Evolutionary conservation across 2,329 filamentous ascomycete genomes (phyloP).

Genomic region (Sclerotinia spermophila): DNA sequence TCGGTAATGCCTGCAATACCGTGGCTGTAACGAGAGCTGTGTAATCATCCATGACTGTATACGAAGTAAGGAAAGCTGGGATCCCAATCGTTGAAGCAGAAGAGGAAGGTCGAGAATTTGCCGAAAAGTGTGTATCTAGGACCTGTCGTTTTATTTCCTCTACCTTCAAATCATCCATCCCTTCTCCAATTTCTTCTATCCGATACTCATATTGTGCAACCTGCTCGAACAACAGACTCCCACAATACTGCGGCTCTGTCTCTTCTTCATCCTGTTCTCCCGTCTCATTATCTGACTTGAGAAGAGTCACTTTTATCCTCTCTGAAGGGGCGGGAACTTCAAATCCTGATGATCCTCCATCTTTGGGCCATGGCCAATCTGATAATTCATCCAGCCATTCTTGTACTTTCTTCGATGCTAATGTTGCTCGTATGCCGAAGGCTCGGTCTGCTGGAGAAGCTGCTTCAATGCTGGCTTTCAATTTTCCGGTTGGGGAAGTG

Average conservation of each 20-base stretch:
- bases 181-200: conserved; percentile 67
- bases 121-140: conserved; percentile 72
- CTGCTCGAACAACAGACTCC: conserved; percentile 63
- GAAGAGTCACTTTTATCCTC: conserved; percentile 41
- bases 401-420: conserved; percentile 67
- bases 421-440: conserved; percentile 66
- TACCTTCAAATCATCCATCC: conserved; percentile 67
- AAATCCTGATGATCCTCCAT: conserved; percentile 51
- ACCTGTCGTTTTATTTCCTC: conserved; percentile 90
- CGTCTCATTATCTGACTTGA: not conserved
- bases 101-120: conserved; percentile 51
- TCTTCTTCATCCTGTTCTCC: conserved; percentile 19
- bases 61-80: conserved; percentile 47
- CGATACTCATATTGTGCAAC: conserved; percentile 68
- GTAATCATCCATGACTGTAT: conserved; percentile 79
- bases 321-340: conserved; percentile 44
- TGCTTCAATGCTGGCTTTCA: conserved; percentile 58
- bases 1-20: conserved; percentile 82
- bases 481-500: conserved; percentile 47
- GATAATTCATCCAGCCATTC: conserved; percentile 72
- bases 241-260: conserved; percentile 39
- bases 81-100: conserved; percentile 44
- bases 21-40: conserved; percentile 88
- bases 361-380: conserved; percentile 54
- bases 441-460: conserved; percentile 65